Conservation (phyloP, 2,329 filamentous ascomycete species). For the Apiospora arundinis region DNA sequence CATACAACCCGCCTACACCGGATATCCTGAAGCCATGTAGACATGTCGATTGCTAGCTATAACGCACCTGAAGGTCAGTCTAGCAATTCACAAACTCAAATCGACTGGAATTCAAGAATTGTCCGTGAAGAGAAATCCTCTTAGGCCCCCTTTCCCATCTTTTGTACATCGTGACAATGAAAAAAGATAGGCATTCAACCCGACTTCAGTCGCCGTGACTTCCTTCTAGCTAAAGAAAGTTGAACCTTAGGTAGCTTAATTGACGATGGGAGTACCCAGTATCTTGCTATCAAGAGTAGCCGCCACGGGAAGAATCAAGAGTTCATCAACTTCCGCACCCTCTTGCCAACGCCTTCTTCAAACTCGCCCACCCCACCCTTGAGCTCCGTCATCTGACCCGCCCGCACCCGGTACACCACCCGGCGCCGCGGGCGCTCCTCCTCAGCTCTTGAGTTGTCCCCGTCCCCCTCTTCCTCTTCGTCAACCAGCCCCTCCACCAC, state of each 20-base stretch:
- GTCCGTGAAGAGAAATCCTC: no score
- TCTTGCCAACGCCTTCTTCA: conserved; percentile 66
- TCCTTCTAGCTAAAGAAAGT: neutral
- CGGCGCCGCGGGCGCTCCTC: conserved; percentile 52
- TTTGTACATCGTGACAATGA: no score
- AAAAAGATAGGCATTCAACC: no score
- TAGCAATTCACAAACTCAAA: no score
- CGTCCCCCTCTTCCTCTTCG: conserved; percentile 43
- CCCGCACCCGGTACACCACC: conserved; percentile 65
- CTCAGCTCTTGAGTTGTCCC: conserved; percentile 39
- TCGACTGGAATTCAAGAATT: no score
- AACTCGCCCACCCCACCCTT: conserved; percentile 69
- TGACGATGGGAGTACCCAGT: neutral
- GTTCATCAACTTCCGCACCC: conserved; percentile 45
- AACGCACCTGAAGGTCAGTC: no score
- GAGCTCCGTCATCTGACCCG: conserved; percentile 61
- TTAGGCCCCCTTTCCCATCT: no score
- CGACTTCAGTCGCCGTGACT: no score
- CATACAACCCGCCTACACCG: no score
- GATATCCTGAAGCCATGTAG: no score
- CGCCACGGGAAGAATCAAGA: neutral
- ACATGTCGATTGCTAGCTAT: no score
- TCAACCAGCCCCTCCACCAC: conserved; percentile 69
- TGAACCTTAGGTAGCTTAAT: neutral
- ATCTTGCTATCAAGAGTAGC: neutral